Base-by-base conservation (phyloP, 805 yeast genomes). In the Wickerhamomyces ciferrii region DNA sequence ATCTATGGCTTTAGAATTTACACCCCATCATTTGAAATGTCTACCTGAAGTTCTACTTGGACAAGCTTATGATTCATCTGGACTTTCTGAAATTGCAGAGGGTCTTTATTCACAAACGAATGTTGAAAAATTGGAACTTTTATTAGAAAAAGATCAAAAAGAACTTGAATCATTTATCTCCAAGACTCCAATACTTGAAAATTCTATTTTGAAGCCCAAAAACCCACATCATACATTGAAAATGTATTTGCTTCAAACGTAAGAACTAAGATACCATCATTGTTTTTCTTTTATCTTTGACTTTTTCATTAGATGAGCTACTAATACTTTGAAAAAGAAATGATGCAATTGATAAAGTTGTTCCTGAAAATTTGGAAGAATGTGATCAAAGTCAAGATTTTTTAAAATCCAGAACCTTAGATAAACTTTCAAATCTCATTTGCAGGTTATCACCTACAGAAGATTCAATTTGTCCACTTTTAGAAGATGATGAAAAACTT, bases 41-140 rank as follows among this genome's bases (percentile, higher is more conserved):
- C 3, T 35, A 5, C 11, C 52, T 67, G 21, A 66, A 67, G 44
- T 70, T 66, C 50, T 62, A 72, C 15, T 43, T 69, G 15, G 38
- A 3, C 23, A 6, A 10, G 38, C 23, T 8, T 35, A 18, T 11
- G 3, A 5, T 19, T 9, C 15, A 10, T 18, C 19, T 18, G 38
- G 38, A 10, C 10, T 19, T 15, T 9, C 11, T 6, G 24, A 19
- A 4, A 19, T 19, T 19, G 11, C 6, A 7, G 5, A 7, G 38
- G 38, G 15, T 4, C 35, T 32, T 32, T 10, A 7, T n/a, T n/a
- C 35, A 2, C 8, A 5, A 15, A 18, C 4, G 6, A 32, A n/a
- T n/a, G 3, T 32, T 5, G 19, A 10, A 10, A 6, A 5, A 9
- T 5, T 32, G 19, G 19, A 32, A 4, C 9, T 5, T 4, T n/a